A percentile compares a stretch with the other conserved stretches of the same genome.
Conservation (phyloP, 129 eudicot genomes). For the Flaveria bidentis region DNA sequence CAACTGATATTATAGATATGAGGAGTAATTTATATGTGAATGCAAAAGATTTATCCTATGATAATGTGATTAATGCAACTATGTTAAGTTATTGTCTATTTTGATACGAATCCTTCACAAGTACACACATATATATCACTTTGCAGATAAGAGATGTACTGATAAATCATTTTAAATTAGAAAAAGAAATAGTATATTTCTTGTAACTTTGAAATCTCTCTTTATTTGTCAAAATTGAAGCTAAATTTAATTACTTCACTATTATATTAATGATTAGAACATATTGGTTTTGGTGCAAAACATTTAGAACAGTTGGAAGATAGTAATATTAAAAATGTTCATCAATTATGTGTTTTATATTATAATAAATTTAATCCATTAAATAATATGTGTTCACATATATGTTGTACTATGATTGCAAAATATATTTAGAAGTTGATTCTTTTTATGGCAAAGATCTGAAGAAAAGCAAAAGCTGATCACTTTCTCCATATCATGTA, state of each 20-base stretch:
- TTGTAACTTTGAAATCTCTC: not conserved
- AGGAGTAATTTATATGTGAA: not conserved
- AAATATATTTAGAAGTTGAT: constrained; percentile 30
- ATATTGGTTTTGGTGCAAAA: constrained; percentile 27
- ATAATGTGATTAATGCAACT: not conserved
- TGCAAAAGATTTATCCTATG: not conserved
- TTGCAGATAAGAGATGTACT: not conserved
- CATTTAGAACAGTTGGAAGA: not conserved
- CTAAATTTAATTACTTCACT: not conserved
- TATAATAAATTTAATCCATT: not conserved
- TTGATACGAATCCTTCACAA: not conserved
- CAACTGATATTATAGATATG: not conserved
- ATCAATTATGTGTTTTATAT: too few species aligned
- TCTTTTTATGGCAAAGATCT: constrained; percentile 39
- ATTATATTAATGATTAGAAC: not conserved
- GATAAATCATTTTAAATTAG: not conserved
- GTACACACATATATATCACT: not conserved
- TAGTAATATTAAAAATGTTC: not conserved
- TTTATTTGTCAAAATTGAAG: constrained; percentile 5
- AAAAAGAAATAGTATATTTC: not conserved
- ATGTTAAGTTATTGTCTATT: not conserved
- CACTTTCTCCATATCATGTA: constrained; percentile 34
- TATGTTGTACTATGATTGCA: constrained; percentile 20
- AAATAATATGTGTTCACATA: not conserved
- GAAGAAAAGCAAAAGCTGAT: constrained; percentile 41